Percentiles rank a stretch among this genome's conserved stretches.
These are phyloP conservation scores for Ramularia collo-cygni DNA, from an alignment of 2,329 filamentous ascomycete species.

Conservation along the genomic window DNA sequence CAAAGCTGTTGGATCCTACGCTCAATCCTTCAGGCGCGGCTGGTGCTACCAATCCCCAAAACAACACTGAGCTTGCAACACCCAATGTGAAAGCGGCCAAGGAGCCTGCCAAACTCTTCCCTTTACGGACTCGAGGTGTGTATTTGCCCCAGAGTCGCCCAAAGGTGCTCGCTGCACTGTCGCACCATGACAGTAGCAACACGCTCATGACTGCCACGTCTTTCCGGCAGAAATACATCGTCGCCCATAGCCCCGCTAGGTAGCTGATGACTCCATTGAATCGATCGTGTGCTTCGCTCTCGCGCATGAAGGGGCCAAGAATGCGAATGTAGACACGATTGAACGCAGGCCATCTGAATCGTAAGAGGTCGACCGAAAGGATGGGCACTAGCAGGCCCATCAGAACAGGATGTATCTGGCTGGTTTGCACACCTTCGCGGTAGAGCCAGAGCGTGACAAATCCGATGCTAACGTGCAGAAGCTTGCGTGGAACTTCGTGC, in stretches of 20 bases:
- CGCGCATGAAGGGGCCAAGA: conserved; percentile 89
- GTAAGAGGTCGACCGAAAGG: conserved; percentile 69
- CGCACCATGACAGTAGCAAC: conserved; percentile 91
- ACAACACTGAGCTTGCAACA: conserved; percentile 72
- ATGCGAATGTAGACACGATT: conserved; percentile 81
- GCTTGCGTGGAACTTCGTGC: conserved; percentile 92
- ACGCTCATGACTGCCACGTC: conserved; percentile 87
- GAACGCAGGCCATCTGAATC: conserved; percentile 72
- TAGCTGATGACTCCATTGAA: conserved; percentile 99
- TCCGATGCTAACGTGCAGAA: conserved; percentile 90
- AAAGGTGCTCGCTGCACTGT: conserved; percentile 92
- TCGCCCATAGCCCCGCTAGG: conserved; percentile 80
- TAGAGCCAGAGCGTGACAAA: conserved; percentile 90
- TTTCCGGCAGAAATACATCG: conserved; percentile 83
- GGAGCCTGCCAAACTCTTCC: conserved; percentile 88
- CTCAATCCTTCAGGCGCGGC: conserved; percentile 29
- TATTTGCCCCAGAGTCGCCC: conserved; percentile 84
- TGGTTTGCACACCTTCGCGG: conserved; percentile 66
- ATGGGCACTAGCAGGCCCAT: conserved; percentile 78
- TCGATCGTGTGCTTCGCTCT: conserved; percentile 77
- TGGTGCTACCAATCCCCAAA: conserved; percentile 83
- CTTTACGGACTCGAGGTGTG: conserved; percentile 74
- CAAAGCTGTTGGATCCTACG: conserved; percentile 54
- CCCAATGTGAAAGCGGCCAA: conserved; percentile 77
- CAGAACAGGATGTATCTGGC: conserved; percentile 74